These are phyloP conservation scores for Ganoderma multipileum DNA, from an alignment of 1,284 basidiomycete genomes.

Conservation along the genomic window DNA sequence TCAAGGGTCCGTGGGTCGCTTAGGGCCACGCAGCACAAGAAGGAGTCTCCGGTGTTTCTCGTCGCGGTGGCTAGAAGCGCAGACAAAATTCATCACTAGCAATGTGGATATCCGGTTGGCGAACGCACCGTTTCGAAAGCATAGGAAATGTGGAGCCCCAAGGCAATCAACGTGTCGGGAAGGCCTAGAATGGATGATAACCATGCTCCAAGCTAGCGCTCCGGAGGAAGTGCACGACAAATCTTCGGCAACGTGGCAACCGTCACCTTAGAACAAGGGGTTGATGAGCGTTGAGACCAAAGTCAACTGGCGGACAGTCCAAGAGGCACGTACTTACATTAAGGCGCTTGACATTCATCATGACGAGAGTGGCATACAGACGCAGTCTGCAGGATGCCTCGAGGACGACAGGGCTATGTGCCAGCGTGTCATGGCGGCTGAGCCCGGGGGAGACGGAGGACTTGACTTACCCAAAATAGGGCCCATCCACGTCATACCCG, in stretches of 20 bases:
- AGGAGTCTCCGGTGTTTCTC: not conserved
- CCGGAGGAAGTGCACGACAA: not conserved
- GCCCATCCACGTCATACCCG: no score
- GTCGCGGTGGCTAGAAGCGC: not conserved
- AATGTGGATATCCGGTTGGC: not conserved
- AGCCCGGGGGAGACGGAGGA: not conserved
- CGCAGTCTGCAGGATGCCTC: not conserved
- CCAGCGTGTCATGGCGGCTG: not conserved
- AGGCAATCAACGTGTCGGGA: not conserved
- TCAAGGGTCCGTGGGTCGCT: constrained; percentile 2
- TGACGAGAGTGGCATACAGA: not conserved
- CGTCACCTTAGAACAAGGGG: not conserved
- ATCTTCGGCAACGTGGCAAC: not conserved
- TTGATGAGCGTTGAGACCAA: not conserved
- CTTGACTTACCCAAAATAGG: not conserved
- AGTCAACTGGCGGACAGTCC: not conserved
- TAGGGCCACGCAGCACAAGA: not conserved
- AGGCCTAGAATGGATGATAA: not conserved
- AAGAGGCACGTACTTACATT: not conserved
- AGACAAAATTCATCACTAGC: not conserved
- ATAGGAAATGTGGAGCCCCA: not conserved
- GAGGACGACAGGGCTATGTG: constrained; percentile 5
- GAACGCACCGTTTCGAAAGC: not conserved
- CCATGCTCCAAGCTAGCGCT: not conserved
- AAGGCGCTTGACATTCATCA: not conserved